Conservation (phyloP, 176 grass and related monocot species). For the Thinopyrum elongatum region DNA sequence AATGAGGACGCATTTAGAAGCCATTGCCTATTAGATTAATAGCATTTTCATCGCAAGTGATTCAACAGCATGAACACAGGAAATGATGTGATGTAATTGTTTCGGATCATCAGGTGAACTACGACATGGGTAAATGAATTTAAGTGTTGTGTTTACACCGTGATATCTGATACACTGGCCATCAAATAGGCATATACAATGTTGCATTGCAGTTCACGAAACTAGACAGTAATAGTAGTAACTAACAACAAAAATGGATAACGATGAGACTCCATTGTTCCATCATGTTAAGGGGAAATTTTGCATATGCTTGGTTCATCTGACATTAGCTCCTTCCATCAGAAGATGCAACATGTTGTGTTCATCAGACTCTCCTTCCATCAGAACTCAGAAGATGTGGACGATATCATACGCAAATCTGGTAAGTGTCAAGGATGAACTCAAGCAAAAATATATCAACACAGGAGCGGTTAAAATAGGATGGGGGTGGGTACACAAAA, state of each 20-base stretch:
- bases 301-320: neutral
- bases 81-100: neutral
- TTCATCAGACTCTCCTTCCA: constrained; percentile 12
- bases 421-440: constrained; percentile 56
- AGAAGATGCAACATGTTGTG: constrained; percentile 54
- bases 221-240: neutral
- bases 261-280: neutral
- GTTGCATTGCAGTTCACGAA: neutral
- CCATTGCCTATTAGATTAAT: neutral
- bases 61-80: neutral
- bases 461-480: neutral
- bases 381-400: constrained; percentile 96
- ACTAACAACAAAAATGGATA: constrained; percentile 22
- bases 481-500: too few species aligned
- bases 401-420: constrained; percentile 95
- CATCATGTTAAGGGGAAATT: neutral
- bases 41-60: neutral
- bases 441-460: neutral
- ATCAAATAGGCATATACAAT: neutral
- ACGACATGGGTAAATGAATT: neutral
- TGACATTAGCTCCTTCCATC: constrained; percentile 17
- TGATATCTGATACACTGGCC: neutral
- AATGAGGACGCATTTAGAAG: neutral
- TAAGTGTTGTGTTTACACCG: neutral
- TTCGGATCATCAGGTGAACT: neutral